Evolutionary conservation across 495 filamentous ascomycete genomes (phyloP).

Genomic region (Neurospora pannonica): DNA sequence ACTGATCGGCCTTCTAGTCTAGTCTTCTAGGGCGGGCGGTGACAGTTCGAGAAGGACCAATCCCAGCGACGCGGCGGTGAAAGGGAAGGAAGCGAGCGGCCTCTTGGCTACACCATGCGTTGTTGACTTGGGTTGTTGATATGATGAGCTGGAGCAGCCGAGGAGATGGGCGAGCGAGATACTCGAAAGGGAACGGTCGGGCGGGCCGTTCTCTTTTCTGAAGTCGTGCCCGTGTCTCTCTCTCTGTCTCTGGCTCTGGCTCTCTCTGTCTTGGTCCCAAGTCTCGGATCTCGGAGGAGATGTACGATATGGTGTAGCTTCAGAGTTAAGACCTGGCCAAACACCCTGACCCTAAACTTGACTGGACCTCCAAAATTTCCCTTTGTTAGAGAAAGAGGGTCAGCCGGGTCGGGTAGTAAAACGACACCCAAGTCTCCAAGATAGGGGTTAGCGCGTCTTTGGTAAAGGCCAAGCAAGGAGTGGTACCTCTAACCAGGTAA

Average conservation of each 20-base stretch:
- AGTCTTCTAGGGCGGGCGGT: background rate
- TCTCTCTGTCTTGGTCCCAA: background rate
- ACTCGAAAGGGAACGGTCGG: background rate
- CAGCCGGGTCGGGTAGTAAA: background rate
- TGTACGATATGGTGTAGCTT: background rate
- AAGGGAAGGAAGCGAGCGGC: background rate
- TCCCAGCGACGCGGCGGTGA: background rate
- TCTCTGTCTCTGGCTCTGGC: background rate
- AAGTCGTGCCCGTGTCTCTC: background rate
- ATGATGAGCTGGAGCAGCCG: background rate
- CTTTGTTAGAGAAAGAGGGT: background rate
- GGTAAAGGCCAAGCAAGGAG: background rate
- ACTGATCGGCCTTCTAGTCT: background rate
- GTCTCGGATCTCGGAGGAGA: background rate
- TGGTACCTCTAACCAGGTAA: background rate
- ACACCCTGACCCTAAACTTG: background rate
- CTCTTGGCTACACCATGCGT: background rate
- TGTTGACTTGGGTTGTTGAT: background rate
- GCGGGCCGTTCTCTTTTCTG: background rate
- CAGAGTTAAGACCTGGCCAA: background rate
- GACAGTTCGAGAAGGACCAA: background rate
- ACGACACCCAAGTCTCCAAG: background rate
- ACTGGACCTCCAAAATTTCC: background rate
- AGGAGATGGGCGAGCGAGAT: background rate
- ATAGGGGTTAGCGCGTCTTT: background rate